These are phyloP conservation scores for Warburgia ugandensis DNA, from an alignment of 164 flowering plant species.

Conservation along the genomic window DNA sequence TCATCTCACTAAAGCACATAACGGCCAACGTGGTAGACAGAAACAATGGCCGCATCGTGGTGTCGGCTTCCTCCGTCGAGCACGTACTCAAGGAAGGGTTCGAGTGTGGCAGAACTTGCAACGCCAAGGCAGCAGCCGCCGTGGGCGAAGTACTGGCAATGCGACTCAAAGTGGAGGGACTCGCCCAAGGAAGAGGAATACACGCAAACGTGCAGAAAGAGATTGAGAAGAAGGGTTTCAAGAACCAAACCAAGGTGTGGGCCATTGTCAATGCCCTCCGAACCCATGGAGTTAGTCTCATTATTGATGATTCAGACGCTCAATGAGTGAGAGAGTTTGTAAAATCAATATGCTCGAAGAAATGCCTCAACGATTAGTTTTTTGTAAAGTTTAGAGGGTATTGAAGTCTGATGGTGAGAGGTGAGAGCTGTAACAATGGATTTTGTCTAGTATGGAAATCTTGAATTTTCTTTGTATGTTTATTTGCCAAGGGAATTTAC, in stretches of 20 bases:
- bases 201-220: slow-evolving; percentile 68
- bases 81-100: slow-evolving; percentile 56
- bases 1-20: slow-evolving; percentile 81
- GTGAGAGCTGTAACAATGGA: too few species aligned
- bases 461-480: too few species aligned
- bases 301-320: slow-evolving; percentile 41
- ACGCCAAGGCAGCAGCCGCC: slow-evolving; percentile 80
- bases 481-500: too few species aligned
- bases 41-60: slow-evolving; percentile 69
- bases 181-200: slow-evolving; percentile 68
- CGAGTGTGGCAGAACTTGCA: slow-evolving; percentile 79
- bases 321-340: background rate
- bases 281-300: slow-evolving; percentile 58
- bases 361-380: background rate
- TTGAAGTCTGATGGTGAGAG: too few species aligned
- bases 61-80: slow-evolving; percentile 85
- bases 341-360: slow-evolving; percentile 3
- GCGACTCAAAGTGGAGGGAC: slow-evolving; percentile 85
- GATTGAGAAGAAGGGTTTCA: slow-evolving; percentile 72
- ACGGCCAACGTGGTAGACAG: slow-evolving; percentile 93
- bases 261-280: slow-evolving; percentile 76
- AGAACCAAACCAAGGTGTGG: slow-evolving; percentile 71
- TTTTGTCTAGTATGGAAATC: too few species aligned
- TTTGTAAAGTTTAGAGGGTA: too few species aligned
- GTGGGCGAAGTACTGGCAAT: slow-evolving; percentile 92